Evolutionary conservation across 768 basidiomycete genomes (phyloP), one percentile per base, ranked within the genome.

Genomic region (Fomitopsis pulvina): DNA sequence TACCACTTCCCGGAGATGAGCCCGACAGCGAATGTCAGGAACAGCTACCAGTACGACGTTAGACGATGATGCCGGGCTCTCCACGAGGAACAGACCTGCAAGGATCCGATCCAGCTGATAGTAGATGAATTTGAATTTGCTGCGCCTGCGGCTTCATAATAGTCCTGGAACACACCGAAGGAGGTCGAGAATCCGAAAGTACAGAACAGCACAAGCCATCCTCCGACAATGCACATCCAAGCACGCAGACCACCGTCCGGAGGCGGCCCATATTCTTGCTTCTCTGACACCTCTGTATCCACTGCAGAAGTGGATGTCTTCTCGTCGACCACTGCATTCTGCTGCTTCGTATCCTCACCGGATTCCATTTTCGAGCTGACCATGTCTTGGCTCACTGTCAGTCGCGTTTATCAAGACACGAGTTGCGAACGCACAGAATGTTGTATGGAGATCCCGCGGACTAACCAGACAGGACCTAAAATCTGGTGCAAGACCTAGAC

Each of bases 61-160:
- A 39, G 21, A 20, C 30, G 8, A 21, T 7, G 9, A 16, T 18
- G 9, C 18, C 9, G 21, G 18, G 9, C 7, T 9, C 7, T 6
- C 10, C 9, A 37, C 11, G 21, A 7, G 39, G 12, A 40, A 32
- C 73, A 75, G 16, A 45, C 24, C 43, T 75, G 74, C 38, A 72
- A 66, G 40, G 73, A 73, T 14, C 76, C 76, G 39, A 77, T 72
- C 76, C 76, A 78, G 47, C 72, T 74, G 39, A 55, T 25, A 41
- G 30, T 43, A 2, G 57, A 49, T 14, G 55, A 51, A 9, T 8
- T 16, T 14, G 55, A 51, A 9, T 8, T 16, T 21, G 29, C 25
- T 1, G 12, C 32, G 16, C n/a, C 18, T 9, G 51, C 47, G 16
- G 30, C 28, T 11, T 43, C 47, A 30, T 56, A 56, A 44, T 44